Percentiles rank a stretch among this genome's conserved stretches.
phyloP scores from a whole-genome alignment of 768 basidiomycete species.

The Boletus reticulatus region DNA sequence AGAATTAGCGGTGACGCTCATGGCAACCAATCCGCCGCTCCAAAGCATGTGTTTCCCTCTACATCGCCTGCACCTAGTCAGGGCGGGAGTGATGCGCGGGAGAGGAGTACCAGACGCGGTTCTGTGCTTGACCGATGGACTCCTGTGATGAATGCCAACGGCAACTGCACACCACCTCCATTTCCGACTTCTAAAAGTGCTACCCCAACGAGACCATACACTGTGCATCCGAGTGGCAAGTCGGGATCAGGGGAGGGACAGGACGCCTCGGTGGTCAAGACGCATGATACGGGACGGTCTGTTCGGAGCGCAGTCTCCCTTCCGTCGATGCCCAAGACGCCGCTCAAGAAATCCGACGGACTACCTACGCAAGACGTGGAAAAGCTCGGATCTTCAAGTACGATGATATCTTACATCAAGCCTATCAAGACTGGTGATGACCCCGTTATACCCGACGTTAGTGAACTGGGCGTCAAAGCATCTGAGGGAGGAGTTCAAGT shows the following conservation, averaged over 20 bases:
- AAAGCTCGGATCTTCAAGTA: constrained; percentile 71
- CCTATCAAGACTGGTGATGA: constrained; percentile 47
- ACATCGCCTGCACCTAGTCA: constrained; percentile 32
- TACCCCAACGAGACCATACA: constrained; percentile 40
- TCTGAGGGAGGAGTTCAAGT: constrained; percentile 46
- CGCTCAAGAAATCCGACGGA: constrained; percentile 22
- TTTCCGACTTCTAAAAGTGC: constrained; percentile 38
- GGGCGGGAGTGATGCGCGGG: constrained; percentile 37
- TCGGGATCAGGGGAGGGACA: constrained; percentile 20
- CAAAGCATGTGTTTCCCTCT: constrained; percentile 27
- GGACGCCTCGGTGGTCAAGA: constrained; percentile 23
- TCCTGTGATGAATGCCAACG: constrained; percentile 31
- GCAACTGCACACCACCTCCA: constrained; percentile 33
- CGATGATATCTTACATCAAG: constrained; percentile 64
- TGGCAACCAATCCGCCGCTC: constrained; percentile 31
- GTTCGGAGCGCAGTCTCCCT: constrained; percentile 44
- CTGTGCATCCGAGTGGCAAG: constrained; percentile 32
- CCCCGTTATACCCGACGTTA: constrained; percentile 31
- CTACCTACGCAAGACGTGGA: constrained; percentile 24
- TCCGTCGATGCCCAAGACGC: constrained; percentile 32
- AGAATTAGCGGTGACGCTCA: constrained; percentile 40
- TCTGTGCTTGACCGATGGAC: constrained; percentile 78
- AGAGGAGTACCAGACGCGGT: constrained; percentile 32
- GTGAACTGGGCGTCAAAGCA: constrained; percentile 42
- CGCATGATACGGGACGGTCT: constrained; percentile 33